Base-by-base conservation (phyloP, 2,329 filamentous ascomycete genomes). In the Pseudopyricularia javanii region DNA sequence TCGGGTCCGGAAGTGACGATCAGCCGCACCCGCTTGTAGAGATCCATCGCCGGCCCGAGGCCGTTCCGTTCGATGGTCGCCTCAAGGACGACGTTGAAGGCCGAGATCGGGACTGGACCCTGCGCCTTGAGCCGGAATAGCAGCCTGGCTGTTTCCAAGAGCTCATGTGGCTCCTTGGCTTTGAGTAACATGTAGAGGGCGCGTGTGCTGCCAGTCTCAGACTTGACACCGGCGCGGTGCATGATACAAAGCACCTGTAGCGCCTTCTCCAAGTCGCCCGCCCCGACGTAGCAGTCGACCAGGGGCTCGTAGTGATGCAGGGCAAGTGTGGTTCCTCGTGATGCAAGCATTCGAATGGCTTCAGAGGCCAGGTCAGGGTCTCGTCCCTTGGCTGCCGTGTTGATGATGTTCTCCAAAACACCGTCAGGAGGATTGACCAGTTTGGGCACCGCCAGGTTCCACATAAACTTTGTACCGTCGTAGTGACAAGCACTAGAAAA, bases 221-320 rank as follows among this genome's bases (percentile, higher is more conserved):
- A 73, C 37, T 74, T 64, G 5, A 84, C 63, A 5, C 82, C 80
- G 17, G 82, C 78, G 55, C 79, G 74, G 22, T 78, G 69, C 85
- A 95, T 93, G 62, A 89, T 83, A 58, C 79, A 80, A 15, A 95
- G 72, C 1, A 86, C 75, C 40, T 79, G 77, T 34, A 95, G 74
- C 0, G 86, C 85, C 26, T 81, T 79, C 24, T 70, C 67, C 7
- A 91, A 61, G 57, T 93, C 81, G 2, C 74, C 72, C 3, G 64
- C 61, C 3, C 71, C 69, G 11, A 81, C 72, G 62, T 94, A 88
- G 4, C 85, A 78, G 54, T 88, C 82, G 7, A 91, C 71, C 28
- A 96, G 74, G 28, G 85, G 76, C 64, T 94, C 89, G 66, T 93
- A 95, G 63, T 96, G 88, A 56, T 85, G 75, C 6, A 76, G 67